Evolutionary conservation across 1,139 yeast species (phyloP).

Genomic region (Pneumocystis sp.): DNA sequence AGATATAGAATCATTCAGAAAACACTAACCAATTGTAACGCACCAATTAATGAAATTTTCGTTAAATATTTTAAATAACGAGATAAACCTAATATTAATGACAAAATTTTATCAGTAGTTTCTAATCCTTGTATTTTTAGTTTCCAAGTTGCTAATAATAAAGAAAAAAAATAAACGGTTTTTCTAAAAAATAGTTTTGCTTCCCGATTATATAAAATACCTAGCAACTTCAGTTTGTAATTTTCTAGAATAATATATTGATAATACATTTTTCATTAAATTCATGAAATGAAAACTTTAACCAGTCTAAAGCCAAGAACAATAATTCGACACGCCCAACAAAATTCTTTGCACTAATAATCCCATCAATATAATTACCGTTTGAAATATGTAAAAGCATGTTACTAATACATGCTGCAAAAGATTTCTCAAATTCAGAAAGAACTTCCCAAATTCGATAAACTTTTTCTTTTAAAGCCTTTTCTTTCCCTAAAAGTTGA

Average conservation of each 20-base stretch:
- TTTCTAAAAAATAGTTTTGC: conserved; percentile 65
- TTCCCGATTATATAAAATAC: conserved; percentile 39
- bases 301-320: conserved; percentile 57
- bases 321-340: conserved; percentile 62
- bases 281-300: conserved; percentile 8
- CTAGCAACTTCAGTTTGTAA: background rate
- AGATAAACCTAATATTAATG: conserved; percentile 82
- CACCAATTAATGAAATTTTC: conserved; percentile 25
- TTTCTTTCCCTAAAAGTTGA: conserved; percentile 44
- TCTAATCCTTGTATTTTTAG: conserved; percentile 18
- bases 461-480: conserved; percentile 50
- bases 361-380: conserved; percentile 57
- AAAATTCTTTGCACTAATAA: conserved; percentile 56
- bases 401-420: conserved; percentile 81
- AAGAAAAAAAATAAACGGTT: conserved; percentile 30
- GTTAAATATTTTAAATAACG: conserved; percentile 79
- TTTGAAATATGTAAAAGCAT: conserved; percentile 79
- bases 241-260: background rate
- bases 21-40: conserved; percentile 7
- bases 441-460: conserved; percentile 77
- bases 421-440: conserved; percentile 80
- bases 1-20: background rate
- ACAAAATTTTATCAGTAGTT: conserved; percentile 46
- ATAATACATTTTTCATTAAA: background rate
- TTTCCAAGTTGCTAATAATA: conserved; percentile 22